Evolutionary conservation across 1,284 basidiomycete species (phyloP), one percentile per base, ranked within the genome.

Genomic region (Ganoderma leucocontextum): DNA sequence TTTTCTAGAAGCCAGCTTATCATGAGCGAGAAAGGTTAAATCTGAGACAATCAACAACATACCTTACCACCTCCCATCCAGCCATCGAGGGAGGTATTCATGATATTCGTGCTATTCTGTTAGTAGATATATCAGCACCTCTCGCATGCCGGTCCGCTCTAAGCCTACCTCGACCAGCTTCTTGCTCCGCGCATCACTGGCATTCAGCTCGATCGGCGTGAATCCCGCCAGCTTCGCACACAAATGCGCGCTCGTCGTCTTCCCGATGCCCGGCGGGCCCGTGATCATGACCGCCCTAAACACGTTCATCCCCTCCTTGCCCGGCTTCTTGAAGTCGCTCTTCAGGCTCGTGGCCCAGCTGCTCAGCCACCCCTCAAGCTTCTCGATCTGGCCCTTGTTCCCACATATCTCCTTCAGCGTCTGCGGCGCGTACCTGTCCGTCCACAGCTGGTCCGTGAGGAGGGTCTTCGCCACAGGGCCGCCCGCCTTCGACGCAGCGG

Each of bases 191-290:
- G 94, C 87, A 76, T 99, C 98, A 80, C 96, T 98, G 0, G 98
- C 97, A 75, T 99, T 99, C 71, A 99, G 85, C 78, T 99, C 97
- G 68, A 99, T 94, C 0, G 96, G 93, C 8, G 92, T 93, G 75
- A 94, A 98, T 0, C 97, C 98, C 55, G 90, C 95, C 33, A 94
- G 80, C 77, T 93, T 92, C 2, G 97, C 96, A 68, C 95, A 93
- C 39, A 99, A 78, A 80, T 99, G 97, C 0, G 97, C 97, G 69
- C 94, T 94, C 0, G 96, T 98, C 5, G 97, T 99, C 84, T 99
- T 99, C 38, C 97, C 97, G 67, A 99, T 98, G 2, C 98, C 97
- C 4, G 97, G 97, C 2, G 97, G 91, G 0, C 97, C 97, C 1
- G 95, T 95, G 70, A 99, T 91, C 69, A 99, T 83, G 1, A 98